A percentile compares a stretch with the other conserved stretches of the same genome.
Evolutionary conservation across 805 yeast genomes (phyloP).

Genomic region (Saccharomycopsis oosterbeekiorum): DNA sequence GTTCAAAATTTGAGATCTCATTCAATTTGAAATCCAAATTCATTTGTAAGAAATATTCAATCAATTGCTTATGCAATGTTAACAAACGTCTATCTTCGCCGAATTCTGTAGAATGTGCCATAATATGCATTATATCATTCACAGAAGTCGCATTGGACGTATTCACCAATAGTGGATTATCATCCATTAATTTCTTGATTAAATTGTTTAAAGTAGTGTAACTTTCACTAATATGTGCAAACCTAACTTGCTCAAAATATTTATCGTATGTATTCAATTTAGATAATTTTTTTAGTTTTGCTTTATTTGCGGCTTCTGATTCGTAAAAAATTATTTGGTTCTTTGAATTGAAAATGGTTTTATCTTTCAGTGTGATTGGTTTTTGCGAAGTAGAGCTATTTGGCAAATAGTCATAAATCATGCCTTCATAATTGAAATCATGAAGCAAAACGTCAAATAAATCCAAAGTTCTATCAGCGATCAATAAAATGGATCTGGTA

Average conservation of each 20-base stretch:
- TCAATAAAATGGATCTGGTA: conserved; percentile 52
- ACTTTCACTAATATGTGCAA: conserved; percentile 66
- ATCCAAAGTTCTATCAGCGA: conserved; percentile 80
- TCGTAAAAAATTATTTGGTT: conserved; percentile 27
- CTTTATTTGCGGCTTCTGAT: conserved; percentile 45
- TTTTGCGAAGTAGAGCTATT: conserved; percentile 12
- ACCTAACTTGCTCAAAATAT: conserved; percentile 57
- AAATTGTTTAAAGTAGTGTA: conserved; percentile 49
- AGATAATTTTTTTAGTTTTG: conserved; percentile 34
- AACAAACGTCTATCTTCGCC: conserved; percentile 57
- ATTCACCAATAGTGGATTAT: conserved; percentile 69
- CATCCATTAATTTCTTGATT: conserved; percentile 54
- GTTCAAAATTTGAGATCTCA: conserved; percentile 78
- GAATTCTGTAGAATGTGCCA: conserved; percentile 54
- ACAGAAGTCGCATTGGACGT: conserved; percentile 54
- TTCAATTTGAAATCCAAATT: conserved; percentile 52
- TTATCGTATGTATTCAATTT: conserved; percentile 46
- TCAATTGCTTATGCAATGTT: conserved; percentile 48
- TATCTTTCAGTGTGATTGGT: conserved; percentile 22
- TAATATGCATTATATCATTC: conserved; percentile 64
- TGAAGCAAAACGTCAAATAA: conserved; percentile 76
- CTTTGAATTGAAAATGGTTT: conserved; percentile 34
- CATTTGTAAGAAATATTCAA: conserved; percentile 53
- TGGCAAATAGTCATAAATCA: conserved; percentile 64
- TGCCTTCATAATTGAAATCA: conserved; percentile 85